Evolutionary conservation across 2,329 filamentous ascomycete species (phyloP).

Genomic region (Aspergillus transmontanensis): DNA sequence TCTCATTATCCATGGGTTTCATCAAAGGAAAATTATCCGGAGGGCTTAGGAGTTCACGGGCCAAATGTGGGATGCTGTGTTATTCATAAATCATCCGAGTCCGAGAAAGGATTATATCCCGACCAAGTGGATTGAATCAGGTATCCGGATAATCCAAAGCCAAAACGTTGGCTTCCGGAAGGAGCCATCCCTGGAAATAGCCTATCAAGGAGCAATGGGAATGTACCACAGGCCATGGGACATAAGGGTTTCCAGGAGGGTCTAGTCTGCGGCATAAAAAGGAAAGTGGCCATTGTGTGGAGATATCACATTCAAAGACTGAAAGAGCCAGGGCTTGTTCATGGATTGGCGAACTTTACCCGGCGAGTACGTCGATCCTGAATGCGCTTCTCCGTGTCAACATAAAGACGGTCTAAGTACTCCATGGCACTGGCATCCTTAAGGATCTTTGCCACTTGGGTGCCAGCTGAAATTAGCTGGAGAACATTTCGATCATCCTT

Average conservation of each 20-base stretch:
- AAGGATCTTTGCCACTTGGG: constrained; percentile 84
- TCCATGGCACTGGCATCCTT: constrained; percentile 84
- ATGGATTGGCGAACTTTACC: constrained; percentile 38
- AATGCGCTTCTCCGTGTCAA: constrained; percentile 78
- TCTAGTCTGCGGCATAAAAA: neutral
- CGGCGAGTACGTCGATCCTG: constrained; percentile 60
- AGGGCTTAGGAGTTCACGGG: neutral
- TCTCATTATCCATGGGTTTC: constrained; percentile 2
- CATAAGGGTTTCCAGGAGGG: constrained; percentile 7
- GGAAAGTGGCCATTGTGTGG: constrained; percentile 12
- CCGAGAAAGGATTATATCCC: neutral
- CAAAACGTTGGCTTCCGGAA: constrained; percentile 4
- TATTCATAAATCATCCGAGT: neutral
- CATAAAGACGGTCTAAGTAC: constrained; percentile 78
- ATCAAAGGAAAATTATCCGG: neutral
- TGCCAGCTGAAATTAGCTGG: constrained; percentile 82
- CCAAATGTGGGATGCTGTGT: constrained; percentile 1
- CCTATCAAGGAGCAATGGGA: constrained; percentile 3
- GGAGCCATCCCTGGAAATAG: constrained; percentile 2
- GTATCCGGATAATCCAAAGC: neutral
- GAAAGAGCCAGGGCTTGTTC: constrained; percentile 17
- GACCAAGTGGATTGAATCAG: neutral
- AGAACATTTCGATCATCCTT: constrained; percentile 89
- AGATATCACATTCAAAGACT: constrained; percentile 13
- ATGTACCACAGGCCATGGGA: neutral